Base-by-base conservation (phyloP, 495 filamentous ascomycete genomes). In the Schizothecium vesticola region DNA sequence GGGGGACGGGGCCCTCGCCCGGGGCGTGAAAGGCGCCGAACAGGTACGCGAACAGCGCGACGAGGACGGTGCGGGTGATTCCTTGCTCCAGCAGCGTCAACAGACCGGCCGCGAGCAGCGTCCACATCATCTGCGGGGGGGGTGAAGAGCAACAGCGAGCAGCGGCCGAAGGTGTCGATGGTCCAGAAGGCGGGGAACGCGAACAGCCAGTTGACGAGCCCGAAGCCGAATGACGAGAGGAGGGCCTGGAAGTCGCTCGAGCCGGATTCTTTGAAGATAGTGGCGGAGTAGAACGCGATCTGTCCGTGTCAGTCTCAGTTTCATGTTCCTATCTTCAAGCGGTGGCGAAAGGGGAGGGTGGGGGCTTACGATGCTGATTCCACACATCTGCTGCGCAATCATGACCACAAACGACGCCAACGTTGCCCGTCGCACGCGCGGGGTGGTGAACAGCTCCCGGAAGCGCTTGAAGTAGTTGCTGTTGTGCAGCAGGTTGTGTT, bases 111-210 rank as follows among this genome's bases (percentile, higher is more conserved):
- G 87, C 88, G 0, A 94, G 82, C 11, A 94, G 79, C 25, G 89
- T 90, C 89, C 90, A 92, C 36, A 84, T 87, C 92, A 95, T 94
- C 58, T 93, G 83, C 0, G n/a, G 92, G 92, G 77, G 94, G 94
- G 12, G 92, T 96, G 76, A 93, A 91, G 6, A 95, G 85, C 1
- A 95, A 85, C 1, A 96, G 83, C 19, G 83, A 82, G 24, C 92
- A 86, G 36, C 92, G 89, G 11, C 92, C 92, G 61, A 88, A 94
- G 11, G 90, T 93, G 77, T 96, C 92, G 70, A 96, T 96, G 9
- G 91, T 93, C 81, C 85, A 91, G 29, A 96, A 83, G 6, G 92
- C 92, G 1, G 92, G 92, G 80, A 87, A 91, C 60, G 91, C 90
- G 71, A 95, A 95, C n/a, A 90, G 59, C 77, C 91, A 94, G 78